Percentiles rank a stretch among this genome's conserved stretches.
Conservation (phyloP, 352 stramenopile genomes). For the Globisporangium apiculatum region DNA sequence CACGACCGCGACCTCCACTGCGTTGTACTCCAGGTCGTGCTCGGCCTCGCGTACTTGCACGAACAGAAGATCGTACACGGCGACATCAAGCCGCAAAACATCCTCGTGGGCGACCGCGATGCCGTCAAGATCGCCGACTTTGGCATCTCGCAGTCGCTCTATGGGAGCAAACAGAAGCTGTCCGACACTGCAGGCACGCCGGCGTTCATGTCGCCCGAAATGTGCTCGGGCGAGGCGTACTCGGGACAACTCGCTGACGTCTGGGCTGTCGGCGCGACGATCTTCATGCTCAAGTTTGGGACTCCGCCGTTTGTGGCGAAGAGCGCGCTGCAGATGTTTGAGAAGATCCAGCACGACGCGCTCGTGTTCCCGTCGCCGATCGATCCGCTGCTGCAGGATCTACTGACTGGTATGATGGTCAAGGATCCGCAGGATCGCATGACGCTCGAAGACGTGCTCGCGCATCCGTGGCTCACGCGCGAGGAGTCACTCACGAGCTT, state of each 20-base stretch:
- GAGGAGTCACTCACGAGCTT: slow-evolving; percentile 34
- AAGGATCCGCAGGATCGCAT: slow-evolving; percentile 53
- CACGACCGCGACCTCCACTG: slow-evolving; percentile 68
- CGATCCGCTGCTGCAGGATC: slow-evolving; percentile 45
- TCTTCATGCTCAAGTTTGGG: slow-evolving; percentile 89
- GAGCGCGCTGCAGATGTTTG: slow-evolving; percentile 83
- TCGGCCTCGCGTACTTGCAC: slow-evolving; percentile 87
- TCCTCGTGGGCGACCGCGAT: slow-evolving; percentile 82
- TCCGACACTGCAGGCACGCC: slow-evolving; percentile 81
- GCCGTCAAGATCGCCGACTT: slow-evolving; percentile 92
- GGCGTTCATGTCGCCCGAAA: slow-evolving; percentile 91
- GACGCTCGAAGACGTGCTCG: slow-evolving; percentile 60
- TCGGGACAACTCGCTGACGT: slow-evolving; percentile 87
- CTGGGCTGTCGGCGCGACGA: slow-evolving; percentile 84
- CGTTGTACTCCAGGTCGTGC: slow-evolving; percentile 65
- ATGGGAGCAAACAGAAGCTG: slow-evolving; percentile 75
- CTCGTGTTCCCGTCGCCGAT: slow-evolving; percentile 53
- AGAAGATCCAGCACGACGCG: slow-evolving; percentile 79
- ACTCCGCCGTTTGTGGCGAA: slow-evolving; percentile 87
- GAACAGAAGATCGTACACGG: slow-evolving; percentile 82
- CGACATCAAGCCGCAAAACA: slow-evolving; percentile 86
- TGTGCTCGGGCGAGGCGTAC: slow-evolving; percentile 81
- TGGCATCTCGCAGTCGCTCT: slow-evolving; percentile 84
- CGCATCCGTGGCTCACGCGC: slow-evolving; percentile 74
- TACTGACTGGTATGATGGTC: slow-evolving; percentile 58